These are phyloP conservation scores for Erigeron canadensis DNA, from an alignment of 129 eudicot species.

Conservation along the genomic window DNA sequence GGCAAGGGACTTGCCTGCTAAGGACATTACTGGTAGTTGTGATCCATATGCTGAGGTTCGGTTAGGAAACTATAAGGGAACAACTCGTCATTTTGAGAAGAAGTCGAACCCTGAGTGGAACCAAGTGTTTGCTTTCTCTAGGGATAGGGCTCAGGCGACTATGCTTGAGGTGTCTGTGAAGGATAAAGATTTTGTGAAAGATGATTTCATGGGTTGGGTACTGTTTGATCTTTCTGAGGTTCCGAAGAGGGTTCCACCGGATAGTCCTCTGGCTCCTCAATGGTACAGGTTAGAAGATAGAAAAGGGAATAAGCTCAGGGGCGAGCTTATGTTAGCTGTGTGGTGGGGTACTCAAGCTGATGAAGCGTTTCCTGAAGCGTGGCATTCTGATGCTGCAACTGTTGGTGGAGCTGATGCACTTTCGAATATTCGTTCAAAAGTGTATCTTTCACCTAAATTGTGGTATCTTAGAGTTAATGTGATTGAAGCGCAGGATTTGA, in stretches of 20 bases:
- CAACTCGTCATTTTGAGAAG: slow-evolving; percentile 59
- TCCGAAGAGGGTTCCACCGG: slow-evolving; percentile 64
- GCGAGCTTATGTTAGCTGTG: slow-evolving; percentile 60
- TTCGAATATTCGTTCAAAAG: slow-evolving; percentile 55
- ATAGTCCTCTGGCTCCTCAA: slow-evolving; percentile 69
- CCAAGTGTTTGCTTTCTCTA: slow-evolving; percentile 64
- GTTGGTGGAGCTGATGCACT: slow-evolving; percentile 62
- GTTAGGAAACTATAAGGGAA: slow-evolving; percentile 61
- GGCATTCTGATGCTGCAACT: slow-evolving; percentile 72
- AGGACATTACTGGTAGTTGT: slow-evolving; percentile 56
- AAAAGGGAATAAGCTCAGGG: slow-evolving; percentile 47
- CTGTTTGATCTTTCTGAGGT: slow-evolving; percentile 53
- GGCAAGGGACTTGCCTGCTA: slow-evolving; percentile 54
- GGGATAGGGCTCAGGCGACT: slow-evolving; percentile 52
- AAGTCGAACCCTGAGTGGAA: slow-evolving; percentile 60
- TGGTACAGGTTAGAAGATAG: slow-evolving; percentile 60
- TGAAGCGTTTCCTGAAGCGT: slow-evolving; percentile 66
- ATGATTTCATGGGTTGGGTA: slow-evolving; percentile 60
- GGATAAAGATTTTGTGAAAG: slow-evolving; percentile 54
- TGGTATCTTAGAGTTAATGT: slow-evolving; percentile 70
- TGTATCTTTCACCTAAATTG: slow-evolving; percentile 60
- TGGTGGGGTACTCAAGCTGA: slow-evolving; percentile 76
- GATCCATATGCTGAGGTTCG: slow-evolving; percentile 60
- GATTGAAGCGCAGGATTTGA: slow-evolving; percentile 64
- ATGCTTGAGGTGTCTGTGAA: slow-evolving; percentile 48